Evolutionary conservation across 163 green algal species (phyloP).

Genomic region (Scenedesmus sp.): DNA sequence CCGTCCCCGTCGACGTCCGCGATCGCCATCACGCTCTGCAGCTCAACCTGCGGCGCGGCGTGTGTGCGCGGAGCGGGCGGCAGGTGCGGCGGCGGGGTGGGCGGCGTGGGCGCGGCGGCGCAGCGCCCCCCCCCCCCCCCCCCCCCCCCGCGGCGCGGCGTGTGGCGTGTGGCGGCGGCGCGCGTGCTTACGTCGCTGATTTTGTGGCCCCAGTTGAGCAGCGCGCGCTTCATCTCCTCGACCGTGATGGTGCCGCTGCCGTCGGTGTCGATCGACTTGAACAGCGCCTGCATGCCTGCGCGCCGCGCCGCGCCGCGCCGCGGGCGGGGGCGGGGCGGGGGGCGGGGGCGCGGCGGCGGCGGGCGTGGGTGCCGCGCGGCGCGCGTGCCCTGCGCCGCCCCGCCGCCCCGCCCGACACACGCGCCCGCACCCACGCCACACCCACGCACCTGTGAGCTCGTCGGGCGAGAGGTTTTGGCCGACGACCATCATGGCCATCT

Average conservation of each 20-base stretch:
- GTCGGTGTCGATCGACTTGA: conserved; percentile 92
- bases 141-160: too few relatives aligned
- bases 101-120: conserved; percentile 12
- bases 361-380: too few relatives aligned
- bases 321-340: too few relatives aligned
- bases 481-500: conserved; percentile 87
- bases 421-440: background rate
- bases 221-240: conserved; percentile 66
- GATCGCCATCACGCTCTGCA: conserved; percentile 71
- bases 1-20: conserved; percentile 89
- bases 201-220: conserved; percentile 74
- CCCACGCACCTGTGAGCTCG: conserved; percentile 66
- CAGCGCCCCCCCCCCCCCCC: background rate
- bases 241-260: conserved; percentile 90
- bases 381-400: too few relatives aligned
- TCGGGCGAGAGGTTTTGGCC: conserved; percentile 70
- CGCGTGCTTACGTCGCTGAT: conserved; percentile 55
- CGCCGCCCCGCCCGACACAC: too few relatives aligned
- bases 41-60: conserved; percentile 60
- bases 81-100: conserved; percentile 12
- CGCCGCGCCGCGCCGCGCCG: too few relatives aligned
- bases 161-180: background rate
- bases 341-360: too few relatives aligned
- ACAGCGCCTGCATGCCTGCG: conserved; percentile 85
- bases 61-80: too few relatives aligned